Evolutionary conservation across 2,329 filamentous ascomycete species (phyloP).

Genomic region (Verticillium longisporum): DNA sequence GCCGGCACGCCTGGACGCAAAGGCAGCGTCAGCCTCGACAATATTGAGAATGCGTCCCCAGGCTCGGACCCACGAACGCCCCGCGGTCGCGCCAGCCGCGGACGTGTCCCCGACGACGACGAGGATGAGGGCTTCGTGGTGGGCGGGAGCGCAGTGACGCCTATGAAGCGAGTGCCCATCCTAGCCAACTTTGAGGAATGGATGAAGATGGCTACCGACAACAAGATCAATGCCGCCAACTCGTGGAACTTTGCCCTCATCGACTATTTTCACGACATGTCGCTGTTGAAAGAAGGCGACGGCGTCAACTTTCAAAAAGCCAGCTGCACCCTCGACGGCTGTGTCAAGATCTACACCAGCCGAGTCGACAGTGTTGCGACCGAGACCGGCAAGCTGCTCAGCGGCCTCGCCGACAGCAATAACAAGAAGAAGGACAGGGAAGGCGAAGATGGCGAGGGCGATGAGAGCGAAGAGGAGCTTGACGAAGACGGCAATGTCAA

Average conservation of each 20-base stretch:
- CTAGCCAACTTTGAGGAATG: slow-evolving; percentile 98
- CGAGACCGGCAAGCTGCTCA: slow-evolving; percentile 90
- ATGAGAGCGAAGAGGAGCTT: slow-evolving; percentile 57
- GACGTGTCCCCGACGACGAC: slow-evolving; percentile 41
- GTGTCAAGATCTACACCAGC: slow-evolving; percentile 98
- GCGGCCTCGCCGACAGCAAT: slow-evolving; percentile 83
- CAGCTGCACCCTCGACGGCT: slow-evolving; percentile 93
- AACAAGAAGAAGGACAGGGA: slow-evolving; percentile 65
- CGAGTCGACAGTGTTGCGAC: slow-evolving; percentile 97
- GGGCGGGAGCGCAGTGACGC: slow-evolving; percentile 73
- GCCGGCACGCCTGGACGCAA: slow-evolving; percentile 62
- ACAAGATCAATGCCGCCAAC: slow-evolving; percentile 96
- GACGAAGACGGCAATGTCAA: slow-evolving; percentile 53
- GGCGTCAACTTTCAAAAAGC: slow-evolving; percentile 98
- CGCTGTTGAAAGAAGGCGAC: slow-evolving; percentile 88
- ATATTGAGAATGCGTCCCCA: slow-evolving; percentile 50
- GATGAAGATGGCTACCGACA: slow-evolving; percentile 99
- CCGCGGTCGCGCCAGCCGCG: slow-evolving; percentile 25
- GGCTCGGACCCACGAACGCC: slow-evolving; percentile 52
- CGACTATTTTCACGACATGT: slow-evolving; percentile 99
- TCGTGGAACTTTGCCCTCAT: slow-evolving; percentile 99
- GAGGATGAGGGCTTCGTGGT: slow-evolving; percentile 58
- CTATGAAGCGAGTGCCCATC: slow-evolving; percentile 92
- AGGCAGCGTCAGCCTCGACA: slow-evolving; percentile 50
- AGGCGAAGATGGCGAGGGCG: slow-evolving; percentile 59